Base-by-base conservation (phyloP, 2,329 filamentous ascomycete species). In the Epichloe sylvatica region DNA sequence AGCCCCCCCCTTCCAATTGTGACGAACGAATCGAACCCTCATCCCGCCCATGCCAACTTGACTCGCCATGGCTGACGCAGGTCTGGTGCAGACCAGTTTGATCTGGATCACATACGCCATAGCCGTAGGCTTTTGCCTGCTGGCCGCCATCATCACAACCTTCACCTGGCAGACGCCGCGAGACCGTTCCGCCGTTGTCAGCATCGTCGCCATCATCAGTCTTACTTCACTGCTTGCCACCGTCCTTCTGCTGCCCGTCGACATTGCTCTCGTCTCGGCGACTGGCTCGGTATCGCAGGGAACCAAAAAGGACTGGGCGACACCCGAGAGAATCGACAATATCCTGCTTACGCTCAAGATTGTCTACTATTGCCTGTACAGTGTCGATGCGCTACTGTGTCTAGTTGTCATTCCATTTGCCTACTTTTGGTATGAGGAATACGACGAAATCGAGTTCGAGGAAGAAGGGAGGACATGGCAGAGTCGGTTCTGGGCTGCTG, bases 351-450 rank as follows among this genome's bases (percentile, higher is more conserved):
- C 86, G 0, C 75, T 98, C 55, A 86, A 86, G 64, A 77, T 94
- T 51, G 84, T 95, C 51, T 98, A 98, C 70, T 97, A 97, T 67
- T 76, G 81, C 0, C 76, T 98, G 0, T 98, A 97, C 70, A 92
- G 86, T 58, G 72, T 96, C 56, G 92, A 98, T 65, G 86, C 89
- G 1, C 64, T 96, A 5, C 78, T 98, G 11, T 98, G 92, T 62
- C 73, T 98, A 43, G 65, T 97, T 17, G 78, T 95, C 42, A 84
- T 97, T 19, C 92, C 92, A 0, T 98, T 98, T 63, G 84, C 90
- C 45, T 98, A 98, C 71, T 98, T 98, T 65, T 96, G 85, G 81
- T 92, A 94, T 61, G 92, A 98, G 65, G 92, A 97, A 66, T 94
- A 94, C 56, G 91, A 96, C 60, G 89, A 96, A 68, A 83, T 91